Percentiles rank a stretch among this genome's conserved stretches.
phyloP scores from a whole-genome alignment of 768 basidiomycete genomes.

The Rhodocollybia butyracea region DNA sequence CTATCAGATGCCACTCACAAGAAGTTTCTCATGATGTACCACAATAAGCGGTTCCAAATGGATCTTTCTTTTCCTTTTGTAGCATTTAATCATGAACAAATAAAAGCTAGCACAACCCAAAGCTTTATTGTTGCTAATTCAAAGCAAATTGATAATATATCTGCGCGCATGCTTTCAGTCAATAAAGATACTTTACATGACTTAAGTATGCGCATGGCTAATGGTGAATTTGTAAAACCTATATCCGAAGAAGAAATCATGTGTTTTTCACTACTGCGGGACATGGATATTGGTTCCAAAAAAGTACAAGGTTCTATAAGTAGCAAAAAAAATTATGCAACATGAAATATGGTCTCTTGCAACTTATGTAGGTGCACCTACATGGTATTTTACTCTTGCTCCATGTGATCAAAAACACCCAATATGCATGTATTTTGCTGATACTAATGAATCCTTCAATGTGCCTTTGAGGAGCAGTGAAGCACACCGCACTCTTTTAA shows the following conservation, averaged over 20 bases:
- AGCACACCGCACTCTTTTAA: not conserved
- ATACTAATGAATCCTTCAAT: slow-evolving; percentile 17
- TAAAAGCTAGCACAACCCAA: too few species aligned
- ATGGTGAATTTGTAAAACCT: slow-evolving; percentile 15
- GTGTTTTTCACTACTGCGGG: slow-evolving; percentile 21
- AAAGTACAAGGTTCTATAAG: slow-evolving; percentile 19
- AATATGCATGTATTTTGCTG: slow-evolving; percentile 17
- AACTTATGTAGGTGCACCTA: too few species aligned
- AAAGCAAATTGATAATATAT: too few species aligned
- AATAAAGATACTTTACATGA: too few species aligned
- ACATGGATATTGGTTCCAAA: slow-evolving; percentile 24
- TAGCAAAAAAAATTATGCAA: slow-evolving; percentile 21
- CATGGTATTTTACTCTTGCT: too few species aligned
- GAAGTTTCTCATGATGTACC: slow-evolving; percentile 27
- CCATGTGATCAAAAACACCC: too few species aligned
- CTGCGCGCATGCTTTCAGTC: too few species aligned
- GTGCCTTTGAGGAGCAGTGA: not conserved
- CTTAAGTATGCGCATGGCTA: slow-evolving; percentile 3
- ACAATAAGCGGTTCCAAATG: slow-evolving; percentile 32
- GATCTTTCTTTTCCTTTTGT: slow-evolving; percentile 29
- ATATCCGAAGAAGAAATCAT: slow-evolving; percentile 16
- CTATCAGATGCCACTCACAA: slow-evolving; percentile 20
- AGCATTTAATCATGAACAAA: too few species aligned
- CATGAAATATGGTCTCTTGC: too few species aligned
- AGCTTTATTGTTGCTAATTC: too few species aligned